A percentile compares a stretch with the other conserved stretches of the same genome.
Conservation (phyloP, 331 rosid genomes). For the Malus hybrid region DNA sequence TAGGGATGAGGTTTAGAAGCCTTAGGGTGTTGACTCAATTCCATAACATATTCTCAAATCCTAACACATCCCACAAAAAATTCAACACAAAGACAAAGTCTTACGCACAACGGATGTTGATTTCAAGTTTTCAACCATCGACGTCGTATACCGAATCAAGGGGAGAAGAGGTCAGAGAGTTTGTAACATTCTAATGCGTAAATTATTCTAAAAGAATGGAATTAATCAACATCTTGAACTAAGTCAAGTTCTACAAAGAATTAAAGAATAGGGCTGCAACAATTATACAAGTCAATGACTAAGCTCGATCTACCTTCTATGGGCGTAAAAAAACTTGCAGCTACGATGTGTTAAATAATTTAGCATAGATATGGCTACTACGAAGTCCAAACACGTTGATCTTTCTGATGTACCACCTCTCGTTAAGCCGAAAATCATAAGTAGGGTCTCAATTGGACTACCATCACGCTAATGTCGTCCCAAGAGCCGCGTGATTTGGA, state of each 20-base stretch:
- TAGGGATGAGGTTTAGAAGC: no score
- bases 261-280: slow-evolving; percentile 9
- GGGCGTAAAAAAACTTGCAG: not conserved
- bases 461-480: slow-evolving; percentile 43
- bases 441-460: slow-evolving; percentile 38
- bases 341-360: not conserved
- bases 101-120: not conserved
- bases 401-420: not conserved
- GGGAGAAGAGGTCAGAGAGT: not conserved
- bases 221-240: slow-evolving; percentile 11
- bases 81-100: not conserved
- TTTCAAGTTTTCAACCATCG: not conserved
- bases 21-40: no score
- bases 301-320: not conserved
- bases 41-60: no score
- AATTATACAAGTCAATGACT: not conserved
- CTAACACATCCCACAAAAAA: no score
- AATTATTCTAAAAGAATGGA: not conserved
- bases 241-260: not conserved
- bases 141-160: no score
- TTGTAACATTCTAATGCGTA: not conserved
- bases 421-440: slow-evolving; percentile 17
- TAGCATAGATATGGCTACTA: no score
- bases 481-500: slow-evolving; percentile 34
- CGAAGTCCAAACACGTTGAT: no score